Base-by-base conservation (phyloP, 2,329 filamentous ascomycete genomes). In the Penicillium sp. region DNA sequence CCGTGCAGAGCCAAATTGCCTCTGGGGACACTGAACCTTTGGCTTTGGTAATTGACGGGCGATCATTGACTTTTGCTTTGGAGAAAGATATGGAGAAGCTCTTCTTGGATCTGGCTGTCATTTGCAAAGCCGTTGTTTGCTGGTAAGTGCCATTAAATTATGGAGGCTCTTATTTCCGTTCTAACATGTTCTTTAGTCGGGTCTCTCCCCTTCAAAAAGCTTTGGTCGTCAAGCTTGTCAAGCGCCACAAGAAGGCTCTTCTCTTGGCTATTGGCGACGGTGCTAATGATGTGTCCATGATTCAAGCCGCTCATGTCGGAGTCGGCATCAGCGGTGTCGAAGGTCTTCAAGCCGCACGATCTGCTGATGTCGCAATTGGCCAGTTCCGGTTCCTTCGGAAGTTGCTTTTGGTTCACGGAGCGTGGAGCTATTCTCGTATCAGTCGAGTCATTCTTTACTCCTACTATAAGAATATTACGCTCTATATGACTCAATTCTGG, bases 401-500 rank as follows among this genome's bases (percentile, higher is more conserved):
- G 78, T 81, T 99, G 54, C 83, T 97, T 29, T 84, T 99, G 27
- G 94, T 99, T 12, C 94, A 99, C 71, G 94, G 94, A 25, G 89
- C 93, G 6, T 99, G 94, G 94, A 96, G 91, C 73, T 99, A 99
- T 73, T 93, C 97, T 74, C 89, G 94, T 58, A 89, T 99, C 73
- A 93, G 90, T 83, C 96, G 96, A 79, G 92, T 96, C 58, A 97
- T 99, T 68, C 77, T 99, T 61, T 99, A 96, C 78, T 97, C 94
- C 7, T 99, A 97, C 76, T 99, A 99, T 83, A 99, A 99, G 83
- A 99, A 99, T 78, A 97, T 97, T 66, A 89, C 93, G 21, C 82
- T 99, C 61, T 99, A 97, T 78, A 93, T 99, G 89, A 99, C 96
- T 59, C 96, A 99, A 73, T 99, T 99, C 74, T 99, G 96, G 91